Conservation (phyloP, 106 monocot genomes). For the Narthecium ossifragum region DNA sequence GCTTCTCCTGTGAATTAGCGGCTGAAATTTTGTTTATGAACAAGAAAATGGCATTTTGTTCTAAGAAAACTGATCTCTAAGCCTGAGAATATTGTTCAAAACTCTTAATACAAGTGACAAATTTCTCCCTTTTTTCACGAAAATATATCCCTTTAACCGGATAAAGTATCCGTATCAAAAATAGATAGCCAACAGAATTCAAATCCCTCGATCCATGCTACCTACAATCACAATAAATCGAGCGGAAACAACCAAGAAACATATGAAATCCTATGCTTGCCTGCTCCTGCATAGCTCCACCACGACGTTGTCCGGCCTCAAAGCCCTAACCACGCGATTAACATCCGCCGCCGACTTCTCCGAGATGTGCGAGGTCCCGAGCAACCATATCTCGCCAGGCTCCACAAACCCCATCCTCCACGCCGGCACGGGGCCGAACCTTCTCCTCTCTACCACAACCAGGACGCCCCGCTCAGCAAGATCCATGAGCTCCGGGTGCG, state of each 20-base stretch:
- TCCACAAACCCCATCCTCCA: constrained; percentile 82
- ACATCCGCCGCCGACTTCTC: constrained; percentile 54
- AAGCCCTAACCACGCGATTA: constrained; percentile 50
- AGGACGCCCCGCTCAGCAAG: constrained; percentile 60
- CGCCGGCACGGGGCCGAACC: constrained; percentile 74
- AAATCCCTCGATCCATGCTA: neutral
- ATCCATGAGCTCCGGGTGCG: constrained; percentile 53
- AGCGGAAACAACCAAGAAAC: neutral
- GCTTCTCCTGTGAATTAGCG: too few species aligned
- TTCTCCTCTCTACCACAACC: constrained; percentile 47
- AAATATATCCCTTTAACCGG: neutral
- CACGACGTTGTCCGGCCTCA: constrained; percentile 79
- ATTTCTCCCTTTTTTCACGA: neutral
- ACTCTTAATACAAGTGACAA: neutral
- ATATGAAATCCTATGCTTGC: constrained; percentile 30
- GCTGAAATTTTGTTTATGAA: too few species aligned
- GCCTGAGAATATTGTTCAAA: neutral
- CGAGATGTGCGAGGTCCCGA: constrained; percentile 81
- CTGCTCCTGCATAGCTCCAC: constrained; percentile 97
- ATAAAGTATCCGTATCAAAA: neutral
- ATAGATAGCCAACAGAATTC: neutral
- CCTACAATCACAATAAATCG: neutral
- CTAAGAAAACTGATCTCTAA: too few species aligned
- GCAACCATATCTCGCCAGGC: constrained; percentile 77
- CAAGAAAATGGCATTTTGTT: too few species aligned